Percentiles rank a stretch among this genome's conserved stretches.
phyloP scores from a whole-genome alignment of 2,329 filamentous ascomycete genomes.

The Fusarium neocosmosporiellum region DNA sequence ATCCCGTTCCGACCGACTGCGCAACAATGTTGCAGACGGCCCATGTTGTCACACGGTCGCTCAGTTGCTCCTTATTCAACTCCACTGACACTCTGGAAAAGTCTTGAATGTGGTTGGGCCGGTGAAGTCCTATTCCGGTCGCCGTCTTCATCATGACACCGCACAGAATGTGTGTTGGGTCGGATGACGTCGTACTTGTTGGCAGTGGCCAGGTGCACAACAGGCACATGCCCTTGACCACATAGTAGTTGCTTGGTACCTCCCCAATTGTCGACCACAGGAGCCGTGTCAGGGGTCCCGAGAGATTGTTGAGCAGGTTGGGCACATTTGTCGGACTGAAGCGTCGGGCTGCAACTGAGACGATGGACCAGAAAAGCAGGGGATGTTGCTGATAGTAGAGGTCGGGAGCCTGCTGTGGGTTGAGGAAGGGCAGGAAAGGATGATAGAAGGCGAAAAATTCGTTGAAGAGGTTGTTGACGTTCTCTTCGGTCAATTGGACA shows the following conservation, averaged over 20 bases:
- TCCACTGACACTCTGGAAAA: conserved; percentile 82
- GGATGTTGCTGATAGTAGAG: conserved; percentile 81
- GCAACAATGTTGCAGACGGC: conserved; percentile 87
- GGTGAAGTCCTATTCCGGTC: conserved; percentile 84
- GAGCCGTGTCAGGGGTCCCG: conserved; percentile 75
- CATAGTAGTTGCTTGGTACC: conserved; percentile 81
- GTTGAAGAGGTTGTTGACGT: conserved; percentile 73
- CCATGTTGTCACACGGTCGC: conserved; percentile 84
- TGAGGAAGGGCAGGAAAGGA: conserved; percentile 81
- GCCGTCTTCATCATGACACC: conserved; percentile 90
- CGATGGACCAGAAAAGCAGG: conserved; percentile 87
- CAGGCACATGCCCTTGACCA: conserved; percentile 83
- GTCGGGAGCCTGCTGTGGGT: conserved; percentile 73
- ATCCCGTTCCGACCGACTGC: conserved; percentile 84
- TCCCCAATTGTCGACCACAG: conserved; percentile 83
- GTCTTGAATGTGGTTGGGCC: conserved; percentile 84
- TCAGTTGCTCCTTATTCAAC: conserved; percentile 81
- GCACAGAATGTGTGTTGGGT: conserved; percentile 84
- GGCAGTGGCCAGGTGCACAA: conserved; percentile 86
- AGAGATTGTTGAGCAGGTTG: conserved; percentile 73
- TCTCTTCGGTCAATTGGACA: conserved; percentile 71
- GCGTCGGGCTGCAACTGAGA: conserved; percentile 79
- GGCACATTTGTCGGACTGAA: conserved; percentile 68
- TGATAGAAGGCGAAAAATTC: conserved; percentile 83
- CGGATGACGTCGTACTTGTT: conserved; percentile 82